Evolutionary conservation across 2,329 filamentous ascomycete species (phyloP).

Genomic region (Fusarium veterinarium): DNA sequence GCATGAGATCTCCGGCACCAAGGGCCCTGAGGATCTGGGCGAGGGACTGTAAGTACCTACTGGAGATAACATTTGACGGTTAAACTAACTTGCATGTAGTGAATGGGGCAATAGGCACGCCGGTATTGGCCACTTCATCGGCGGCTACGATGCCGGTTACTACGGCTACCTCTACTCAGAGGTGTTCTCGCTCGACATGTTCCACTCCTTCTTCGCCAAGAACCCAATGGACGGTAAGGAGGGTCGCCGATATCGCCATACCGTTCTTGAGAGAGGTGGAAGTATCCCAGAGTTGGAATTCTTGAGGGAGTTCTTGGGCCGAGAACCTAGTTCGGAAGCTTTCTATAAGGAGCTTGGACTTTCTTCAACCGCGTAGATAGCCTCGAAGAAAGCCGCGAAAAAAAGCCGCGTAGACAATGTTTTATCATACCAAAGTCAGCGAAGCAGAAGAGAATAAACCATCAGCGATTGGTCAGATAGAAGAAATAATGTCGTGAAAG

Average conservation of each 20-base stretch:
- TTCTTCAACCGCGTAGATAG: constrained; percentile 28
- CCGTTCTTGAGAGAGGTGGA: constrained; percentile 81
- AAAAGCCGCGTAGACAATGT: neutral
- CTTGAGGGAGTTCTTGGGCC: constrained; percentile 80
- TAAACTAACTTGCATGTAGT: constrained; percentile 52
- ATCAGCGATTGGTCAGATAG: neutral
- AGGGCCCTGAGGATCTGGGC: constrained; percentile 77
- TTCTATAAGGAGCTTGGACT: constrained; percentile 82
- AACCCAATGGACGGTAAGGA: constrained; percentile 82
- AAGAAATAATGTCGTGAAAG: neutral
- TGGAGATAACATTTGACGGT: neutral
- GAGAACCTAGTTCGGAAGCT: constrained; percentile 80
- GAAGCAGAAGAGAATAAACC: constrained; percentile 10
- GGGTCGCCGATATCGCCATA: constrained; percentile 81
- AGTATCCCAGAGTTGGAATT: constrained; percentile 85
- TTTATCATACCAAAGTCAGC: neutral
- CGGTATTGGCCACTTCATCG: constrained; percentile 84
- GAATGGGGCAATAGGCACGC: constrained; percentile 83
- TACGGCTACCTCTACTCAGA: constrained; percentile 81
- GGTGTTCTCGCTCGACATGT: constrained; percentile 89
- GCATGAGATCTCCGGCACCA: constrained; percentile 76
- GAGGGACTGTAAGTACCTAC: constrained; percentile 60
- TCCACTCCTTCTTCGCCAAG: constrained; percentile 80
- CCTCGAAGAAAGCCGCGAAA: too few relatives aligned
- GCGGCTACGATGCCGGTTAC: constrained; percentile 87